Percentiles rank a stretch among this genome's conserved stretches.
These are phyloP conservation scores for Metarhizium rileyi DNA, from an alignment of 2,329 filamentous ascomycete genomes.

Conservation along the genomic window DNA sequence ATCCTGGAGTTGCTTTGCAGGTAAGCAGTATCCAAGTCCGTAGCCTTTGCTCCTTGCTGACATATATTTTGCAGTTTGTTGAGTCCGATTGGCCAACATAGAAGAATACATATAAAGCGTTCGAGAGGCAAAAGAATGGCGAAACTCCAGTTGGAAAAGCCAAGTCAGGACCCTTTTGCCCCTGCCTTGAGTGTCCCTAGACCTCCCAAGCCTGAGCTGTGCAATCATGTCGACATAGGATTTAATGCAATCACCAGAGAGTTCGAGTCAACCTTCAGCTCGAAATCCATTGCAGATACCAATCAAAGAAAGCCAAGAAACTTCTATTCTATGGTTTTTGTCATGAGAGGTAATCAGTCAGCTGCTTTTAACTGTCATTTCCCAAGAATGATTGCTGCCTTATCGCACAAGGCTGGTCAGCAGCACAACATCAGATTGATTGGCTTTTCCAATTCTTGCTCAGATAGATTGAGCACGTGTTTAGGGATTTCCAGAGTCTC, in stretches of 20 bases:
- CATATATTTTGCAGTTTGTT: slow-evolving; percentile 43
- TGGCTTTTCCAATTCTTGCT: slow-evolving; percentile 50
- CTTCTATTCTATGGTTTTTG: slow-evolving; percentile 45
- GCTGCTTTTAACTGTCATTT: slow-evolving; percentile 51
- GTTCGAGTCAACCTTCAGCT: slow-evolving; percentile 36
- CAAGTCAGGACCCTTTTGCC: neutral
- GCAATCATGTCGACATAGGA: slow-evolving; percentile 52
- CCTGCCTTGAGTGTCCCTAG: neutral
- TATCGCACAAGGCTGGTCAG: slow-evolving; percentile 32
- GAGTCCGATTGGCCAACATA: slow-evolving; percentile 53
- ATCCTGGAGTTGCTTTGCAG: slow-evolving; percentile 59
- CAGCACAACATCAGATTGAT: slow-evolving; percentile 45
- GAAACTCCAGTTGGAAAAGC: slow-evolving; percentile 26
- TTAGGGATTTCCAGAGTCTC: slow-evolving; percentile 56
- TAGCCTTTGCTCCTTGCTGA: neutral
- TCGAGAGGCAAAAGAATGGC: slow-evolving; percentile 51
- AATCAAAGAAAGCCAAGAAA: neutral
- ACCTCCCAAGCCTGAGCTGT: slow-evolving; percentile 38
- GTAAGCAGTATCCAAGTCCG: slow-evolving; percentile 28
- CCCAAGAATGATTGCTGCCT: slow-evolving; percentile 41
- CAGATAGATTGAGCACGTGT: slow-evolving; percentile 44
- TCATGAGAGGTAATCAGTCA: slow-evolving; percentile 47
- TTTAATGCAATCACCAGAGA: slow-evolving; percentile 52
- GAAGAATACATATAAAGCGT: slow-evolving; percentile 38
- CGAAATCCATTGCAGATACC: neutral